Evolutionary conservation across 208 protist genomes (phyloP), one percentile per base, ranked within the genome.

Genomic region (Phytomonas serpens): DNA sequence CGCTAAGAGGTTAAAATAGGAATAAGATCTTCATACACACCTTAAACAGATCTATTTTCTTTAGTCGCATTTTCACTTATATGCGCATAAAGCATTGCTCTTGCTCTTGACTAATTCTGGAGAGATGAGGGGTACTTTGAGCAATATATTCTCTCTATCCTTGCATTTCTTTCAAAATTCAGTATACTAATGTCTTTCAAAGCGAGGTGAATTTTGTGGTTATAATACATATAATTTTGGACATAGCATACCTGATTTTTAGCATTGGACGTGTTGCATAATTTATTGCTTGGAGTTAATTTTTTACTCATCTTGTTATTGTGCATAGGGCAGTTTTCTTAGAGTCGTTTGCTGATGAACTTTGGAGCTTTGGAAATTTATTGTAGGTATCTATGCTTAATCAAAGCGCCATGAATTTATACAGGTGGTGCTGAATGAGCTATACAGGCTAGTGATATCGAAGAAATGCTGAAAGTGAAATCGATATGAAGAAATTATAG

Each of bases 41-140:
- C 63, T 67, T 19, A 27, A 69, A 74, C 73, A 29, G 6, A 64
- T 67, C 16, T 69, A 68, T 74, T 70, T 69, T 69, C 4, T 42
- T 30, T 74, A 4, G 11, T 74, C 33, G 14, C 61, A 70, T 71
- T 75, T 70, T 36, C 7, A 40, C 30, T 64, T 38, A 16, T 42
- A 29, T 66, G 5, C 9, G 16, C 9, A 5, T 72, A 62, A 65
- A 42, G 14, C 9, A 16, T 42, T 3, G 3, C 9, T 65, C 14
- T 3, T 65, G 62, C 14, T 65, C 13, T 5, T 30, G 29, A 63
- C 61, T 63, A 37, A 63, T 63, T 5, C 29, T 31, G 30, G 34
- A 6, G 34, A 36, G 2, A 36, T 7, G 6, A 36, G 34, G 34
- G 34, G 4, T 36, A 36, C 34, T 36, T 36, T 36, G 34, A 36